Evolutionary conservation across 306 rosid genomes (phyloP).

Genomic region (Adenanthera pavonina): DNA sequence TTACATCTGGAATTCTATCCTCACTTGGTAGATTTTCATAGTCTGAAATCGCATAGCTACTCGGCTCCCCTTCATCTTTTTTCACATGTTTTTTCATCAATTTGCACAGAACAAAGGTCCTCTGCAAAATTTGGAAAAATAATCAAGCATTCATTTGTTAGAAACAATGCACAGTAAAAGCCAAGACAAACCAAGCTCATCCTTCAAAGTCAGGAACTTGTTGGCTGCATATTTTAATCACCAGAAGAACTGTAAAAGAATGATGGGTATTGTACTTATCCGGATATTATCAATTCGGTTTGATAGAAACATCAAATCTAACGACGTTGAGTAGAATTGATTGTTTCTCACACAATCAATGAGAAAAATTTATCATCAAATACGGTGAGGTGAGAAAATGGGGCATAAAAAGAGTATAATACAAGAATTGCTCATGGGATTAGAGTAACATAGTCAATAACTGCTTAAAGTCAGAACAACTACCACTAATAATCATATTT

Average conservation of each 20-base stretch:
- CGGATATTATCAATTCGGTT: neutral
- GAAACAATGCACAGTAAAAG: conserved; percentile 15
- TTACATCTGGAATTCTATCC: conserved; percentile 44
- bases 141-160: conserved; percentile 9
- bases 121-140: conserved; percentile 47
- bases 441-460: conserved; percentile 23
- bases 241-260: conserved; percentile 4
- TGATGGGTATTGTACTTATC: neutral
- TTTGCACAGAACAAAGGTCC: conserved; percentile 54
- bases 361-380: neutral
- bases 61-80: conserved; percentile 47
- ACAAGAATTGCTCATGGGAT: neutral
- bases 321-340: neutral
- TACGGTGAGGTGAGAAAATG: neutral
- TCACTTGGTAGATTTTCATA: neutral
- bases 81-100: conserved; percentile 47
- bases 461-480: neutral
- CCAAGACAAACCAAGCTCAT: conserved; percentile 1
- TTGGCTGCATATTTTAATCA: neutral
- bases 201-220: conserved; percentile 23
- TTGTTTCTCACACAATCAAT: neutral
- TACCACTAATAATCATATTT: neutral
- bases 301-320: neutral
- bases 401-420: neutral
- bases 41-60: conserved; percentile 25